These are phyloP conservation scores for Dendrocalamus latiflorus DNA, from an alignment of 202 grass and related monocot species.

Conservation along the genomic window DNA sequence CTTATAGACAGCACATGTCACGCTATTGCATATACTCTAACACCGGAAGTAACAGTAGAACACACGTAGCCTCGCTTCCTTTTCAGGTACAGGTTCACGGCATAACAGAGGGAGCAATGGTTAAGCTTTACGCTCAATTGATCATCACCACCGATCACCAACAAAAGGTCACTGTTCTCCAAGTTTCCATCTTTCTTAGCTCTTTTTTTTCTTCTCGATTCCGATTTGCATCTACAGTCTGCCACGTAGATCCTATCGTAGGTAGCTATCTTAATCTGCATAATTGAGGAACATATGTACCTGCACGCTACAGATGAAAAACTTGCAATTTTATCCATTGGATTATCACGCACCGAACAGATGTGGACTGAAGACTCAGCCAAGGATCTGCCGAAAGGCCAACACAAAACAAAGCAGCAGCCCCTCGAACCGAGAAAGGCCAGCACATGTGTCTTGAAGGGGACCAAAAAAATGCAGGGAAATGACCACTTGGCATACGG, in stretches of 20 bases:
- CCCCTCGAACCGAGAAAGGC: slow-evolving; percentile 13
- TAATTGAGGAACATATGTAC: not conserved
- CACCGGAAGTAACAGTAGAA: no score
- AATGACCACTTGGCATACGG: not conserved
- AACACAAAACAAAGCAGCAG: not conserved
- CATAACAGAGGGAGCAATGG: no score
- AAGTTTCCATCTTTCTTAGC: not conserved
- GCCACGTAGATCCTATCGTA: not conserved
- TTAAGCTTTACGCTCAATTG: no score
- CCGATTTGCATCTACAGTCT: not conserved
- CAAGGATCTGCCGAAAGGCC: not conserved
- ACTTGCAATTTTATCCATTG: not conserved
- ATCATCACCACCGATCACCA: no score
- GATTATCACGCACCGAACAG: not conserved
- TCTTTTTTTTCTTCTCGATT: no score
- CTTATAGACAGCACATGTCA: no score
- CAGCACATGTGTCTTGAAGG: not conserved
- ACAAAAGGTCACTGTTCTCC: not conserved
- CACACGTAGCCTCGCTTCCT: no score
- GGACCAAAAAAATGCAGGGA: not conserved
- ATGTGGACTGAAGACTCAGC: not conserved
- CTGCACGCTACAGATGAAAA: not conserved
- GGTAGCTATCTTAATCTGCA: not conserved
- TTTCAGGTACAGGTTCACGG: no score
- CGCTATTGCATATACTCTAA: no score